Conservation (phyloP, 345 rosid species). For the Erysimum cheiranthoides region DNA sequence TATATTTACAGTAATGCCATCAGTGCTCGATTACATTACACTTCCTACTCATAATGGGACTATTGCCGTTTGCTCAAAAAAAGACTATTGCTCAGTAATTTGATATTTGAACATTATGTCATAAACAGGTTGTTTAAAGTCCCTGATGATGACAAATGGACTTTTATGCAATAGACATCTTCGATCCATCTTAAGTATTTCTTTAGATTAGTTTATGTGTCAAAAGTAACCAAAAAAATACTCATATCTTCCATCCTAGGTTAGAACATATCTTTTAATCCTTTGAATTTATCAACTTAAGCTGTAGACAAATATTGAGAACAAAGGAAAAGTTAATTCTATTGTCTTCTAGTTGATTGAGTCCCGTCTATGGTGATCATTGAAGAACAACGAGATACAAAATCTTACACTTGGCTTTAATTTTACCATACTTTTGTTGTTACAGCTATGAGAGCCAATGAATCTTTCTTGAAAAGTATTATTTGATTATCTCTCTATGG, state of each 20-base stretch:
- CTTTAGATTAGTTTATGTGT: background rate
- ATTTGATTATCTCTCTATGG: background rate
- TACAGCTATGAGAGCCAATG: background rate
- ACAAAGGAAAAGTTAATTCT: background rate
- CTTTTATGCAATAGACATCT: background rate
- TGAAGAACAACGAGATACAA: background rate
- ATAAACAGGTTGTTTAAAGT: background rate
- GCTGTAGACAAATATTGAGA: background rate
- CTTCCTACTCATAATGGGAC: background rate
- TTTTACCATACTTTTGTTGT: background rate
- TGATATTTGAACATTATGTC: background rate
- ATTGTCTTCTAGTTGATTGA: background rate
- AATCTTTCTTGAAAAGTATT: background rate
- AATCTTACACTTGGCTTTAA: background rate
- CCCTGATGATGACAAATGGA: background rate
- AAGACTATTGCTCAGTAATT: background rate
- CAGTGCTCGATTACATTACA: background rate
- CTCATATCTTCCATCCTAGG: background rate
- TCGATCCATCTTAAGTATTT: background rate
- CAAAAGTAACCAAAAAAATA: background rate
- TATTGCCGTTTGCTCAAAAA: too few relatives aligned
- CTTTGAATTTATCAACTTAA: background rate
- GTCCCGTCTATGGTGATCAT: background rate
- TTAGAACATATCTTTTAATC: background rate
- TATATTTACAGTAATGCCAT: background rate